Conservation (phyloP, 257 asterid species). For the Cruciata laevipes region DNA sequence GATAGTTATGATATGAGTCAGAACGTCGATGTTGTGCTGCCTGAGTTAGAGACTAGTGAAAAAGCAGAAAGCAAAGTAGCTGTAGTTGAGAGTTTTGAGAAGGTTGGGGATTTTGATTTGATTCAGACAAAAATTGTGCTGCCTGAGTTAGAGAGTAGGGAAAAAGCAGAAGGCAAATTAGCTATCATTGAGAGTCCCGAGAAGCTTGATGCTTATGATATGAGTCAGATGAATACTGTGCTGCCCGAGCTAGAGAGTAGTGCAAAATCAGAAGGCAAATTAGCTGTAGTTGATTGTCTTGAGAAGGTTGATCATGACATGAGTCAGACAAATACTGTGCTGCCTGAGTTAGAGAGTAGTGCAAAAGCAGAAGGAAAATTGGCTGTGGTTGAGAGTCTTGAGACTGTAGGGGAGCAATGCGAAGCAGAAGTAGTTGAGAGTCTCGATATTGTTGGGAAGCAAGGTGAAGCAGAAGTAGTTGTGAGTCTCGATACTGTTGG, state of each 20-base stretch:
- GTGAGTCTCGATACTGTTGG: too few species aligned
- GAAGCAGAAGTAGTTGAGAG: background rate
- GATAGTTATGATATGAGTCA: too few species aligned
- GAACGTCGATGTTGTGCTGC: too few species aligned
- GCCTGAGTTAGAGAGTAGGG: background rate
- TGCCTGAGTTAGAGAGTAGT: slow-evolving; percentile 16
- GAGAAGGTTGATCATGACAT: slow-evolving; percentile 18
- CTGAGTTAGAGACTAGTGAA: too few species aligned
- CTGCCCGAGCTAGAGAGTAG: slow-evolving; percentile 15
- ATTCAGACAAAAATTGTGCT: too few species aligned
- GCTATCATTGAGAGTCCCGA: background rate
- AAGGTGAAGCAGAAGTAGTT: too few species aligned
- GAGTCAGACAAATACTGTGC: slow-evolving; percentile 11
- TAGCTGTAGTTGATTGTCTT: slow-evolving; percentile 36
- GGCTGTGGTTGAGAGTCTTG: slow-evolving; percentile 19
- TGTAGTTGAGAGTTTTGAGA: too few species aligned
- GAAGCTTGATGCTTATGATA: slow-evolving; percentile 20
- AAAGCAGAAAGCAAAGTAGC: too few species aligned
- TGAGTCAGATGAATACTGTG: slow-evolving; percentile 13
- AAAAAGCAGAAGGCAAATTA: background rate
- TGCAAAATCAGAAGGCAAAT: slow-evolving; percentile 22
- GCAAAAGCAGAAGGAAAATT: slow-evolving; percentile 23
- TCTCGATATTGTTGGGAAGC: background rate
- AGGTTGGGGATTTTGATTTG: too few species aligned
- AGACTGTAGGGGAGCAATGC: background rate